Conservation (phyloP, 2,329 filamentous ascomycete species). For the Macrophomina tecta region DNA sequence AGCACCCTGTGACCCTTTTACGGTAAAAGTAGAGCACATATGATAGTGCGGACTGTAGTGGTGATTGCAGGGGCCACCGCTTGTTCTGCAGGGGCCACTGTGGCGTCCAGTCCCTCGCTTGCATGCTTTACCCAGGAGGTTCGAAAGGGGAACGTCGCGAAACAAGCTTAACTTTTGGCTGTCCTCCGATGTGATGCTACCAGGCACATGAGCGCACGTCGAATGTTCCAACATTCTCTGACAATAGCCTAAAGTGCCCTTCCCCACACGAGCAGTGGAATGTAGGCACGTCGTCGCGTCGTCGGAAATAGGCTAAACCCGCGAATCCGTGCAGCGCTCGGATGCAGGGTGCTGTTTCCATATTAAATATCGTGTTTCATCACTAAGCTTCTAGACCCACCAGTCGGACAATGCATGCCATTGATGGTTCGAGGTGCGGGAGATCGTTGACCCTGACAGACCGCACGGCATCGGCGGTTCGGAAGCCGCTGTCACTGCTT, state of each 20-base stretch:
- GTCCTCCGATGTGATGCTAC: background rate
- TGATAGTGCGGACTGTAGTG: conserved; percentile 7
- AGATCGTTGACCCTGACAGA: conserved; percentile 1
- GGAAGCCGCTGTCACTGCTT: conserved; percentile 13
- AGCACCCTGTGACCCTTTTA: conserved; percentile 2
- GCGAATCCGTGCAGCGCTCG: conserved; percentile 11
- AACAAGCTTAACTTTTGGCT: conserved; percentile 14
- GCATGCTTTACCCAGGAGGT: background rate
- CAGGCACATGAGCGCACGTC: background rate
- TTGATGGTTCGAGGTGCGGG: background rate
- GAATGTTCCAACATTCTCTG: conserved; percentile 1
- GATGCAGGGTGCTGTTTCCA: conserved; percentile 5
- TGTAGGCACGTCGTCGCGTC: background rate
- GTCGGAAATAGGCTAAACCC: conserved; percentile 17
- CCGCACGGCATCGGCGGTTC: conserved; percentile 23
- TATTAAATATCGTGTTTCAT: conserved; percentile 13
- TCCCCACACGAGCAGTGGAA: background rate
- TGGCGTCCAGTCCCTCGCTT: conserved; percentile 16
- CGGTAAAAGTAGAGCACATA: conserved; percentile 12
- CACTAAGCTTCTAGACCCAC: background rate
- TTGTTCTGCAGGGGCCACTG: conserved; percentile 9
- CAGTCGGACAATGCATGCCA: conserved; percentile 1
- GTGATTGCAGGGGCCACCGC: conserved; percentile 4
- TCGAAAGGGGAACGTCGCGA: background rate
- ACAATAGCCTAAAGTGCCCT: conserved; percentile 5